Evolutionary conservation across 2,329 filamentous ascomycete genomes (phyloP).

Genomic region (Nemania sp.): DNA sequence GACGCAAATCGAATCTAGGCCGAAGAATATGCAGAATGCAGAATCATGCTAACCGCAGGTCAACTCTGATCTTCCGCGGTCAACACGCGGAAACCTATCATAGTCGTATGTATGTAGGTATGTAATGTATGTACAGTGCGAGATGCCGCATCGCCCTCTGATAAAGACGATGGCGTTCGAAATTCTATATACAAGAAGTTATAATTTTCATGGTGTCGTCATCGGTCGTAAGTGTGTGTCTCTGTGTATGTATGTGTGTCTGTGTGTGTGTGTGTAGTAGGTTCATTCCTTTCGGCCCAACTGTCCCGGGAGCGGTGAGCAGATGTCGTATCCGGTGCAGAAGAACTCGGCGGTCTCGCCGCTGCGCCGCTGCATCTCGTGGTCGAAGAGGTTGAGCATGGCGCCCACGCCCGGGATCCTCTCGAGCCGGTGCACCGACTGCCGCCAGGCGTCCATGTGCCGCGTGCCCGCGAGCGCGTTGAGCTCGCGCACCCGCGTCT

Average conservation of each 20-base stretch:
- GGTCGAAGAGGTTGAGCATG: slow-evolving; percentile 29
- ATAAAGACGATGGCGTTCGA: background rate
- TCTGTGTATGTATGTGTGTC: background rate
- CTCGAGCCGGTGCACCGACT: slow-evolving; percentile 23
- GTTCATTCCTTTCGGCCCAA: slow-evolving; percentile 18
- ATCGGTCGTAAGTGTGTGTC: background rate
- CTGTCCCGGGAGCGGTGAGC: slow-evolving; percentile 24
- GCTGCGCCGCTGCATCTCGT: slow-evolving; percentile 28
- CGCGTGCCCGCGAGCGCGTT: slow-evolving; percentile 25
- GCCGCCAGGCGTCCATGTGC: slow-evolving; percentile 28
- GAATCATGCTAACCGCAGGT: slow-evolving; percentile 1
- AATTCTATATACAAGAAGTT: background rate
- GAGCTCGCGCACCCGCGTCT: slow-evolving; percentile 28
- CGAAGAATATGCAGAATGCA: slow-evolving; percentile 9
- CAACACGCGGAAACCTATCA: too few relatives aligned
- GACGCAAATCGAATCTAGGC: slow-evolving; percentile 13
- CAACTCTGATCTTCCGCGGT: slow-evolving; percentile 8
- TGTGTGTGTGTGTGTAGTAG: too few relatives aligned
- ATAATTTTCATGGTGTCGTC: background rate
- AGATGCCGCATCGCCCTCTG: background rate
- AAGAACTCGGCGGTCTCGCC: slow-evolving; percentile 31
- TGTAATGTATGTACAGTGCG: too few relatives aligned
- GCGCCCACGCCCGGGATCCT: slow-evolving; percentile 25
- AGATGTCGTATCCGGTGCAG: slow-evolving; percentile 24
- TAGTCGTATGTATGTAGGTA: too few relatives aligned